These are phyloP conservation scores for Xylaria arbuscula DNA, from an alignment of 2,329 filamentous ascomycete genomes.

Conservation along the genomic window DNA sequence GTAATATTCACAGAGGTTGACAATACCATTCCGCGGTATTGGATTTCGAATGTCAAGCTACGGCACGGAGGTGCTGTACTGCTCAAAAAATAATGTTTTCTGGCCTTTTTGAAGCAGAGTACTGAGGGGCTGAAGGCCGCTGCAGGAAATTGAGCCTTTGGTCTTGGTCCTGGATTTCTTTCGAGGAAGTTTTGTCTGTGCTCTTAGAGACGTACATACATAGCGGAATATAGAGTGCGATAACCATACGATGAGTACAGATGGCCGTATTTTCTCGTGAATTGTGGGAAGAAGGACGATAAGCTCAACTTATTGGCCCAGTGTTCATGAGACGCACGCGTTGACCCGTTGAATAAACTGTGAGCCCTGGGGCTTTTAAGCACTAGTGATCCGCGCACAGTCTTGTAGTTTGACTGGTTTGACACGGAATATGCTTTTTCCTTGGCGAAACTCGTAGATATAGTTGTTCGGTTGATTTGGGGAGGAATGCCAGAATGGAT, in stretches of 20 bases:
- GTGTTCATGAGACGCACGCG: neutral
- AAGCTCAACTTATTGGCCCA: neutral
- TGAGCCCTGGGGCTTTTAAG: neutral
- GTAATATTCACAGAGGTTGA: neutral
- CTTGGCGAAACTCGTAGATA: neutral
- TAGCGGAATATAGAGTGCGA: neutral
- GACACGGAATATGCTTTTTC: neutral
- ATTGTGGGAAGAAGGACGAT: neutral
- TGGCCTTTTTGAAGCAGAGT: neutral
- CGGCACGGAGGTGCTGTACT: neutral
- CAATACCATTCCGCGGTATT: neutral
- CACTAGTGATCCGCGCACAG: neutral
- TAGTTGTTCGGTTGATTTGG: neutral
- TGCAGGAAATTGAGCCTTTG: neutral
- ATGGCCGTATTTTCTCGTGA: neutral
- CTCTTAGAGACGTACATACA: neutral
- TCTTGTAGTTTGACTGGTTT: neutral
- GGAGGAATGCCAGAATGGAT: neutral
- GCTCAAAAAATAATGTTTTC: neutral
- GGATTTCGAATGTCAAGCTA: neutral
- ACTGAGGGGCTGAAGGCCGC: neutral
- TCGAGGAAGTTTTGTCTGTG: neutral
- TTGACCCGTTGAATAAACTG: neutral
- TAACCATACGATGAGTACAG: neutral
- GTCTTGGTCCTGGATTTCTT: neutral